These are phyloP conservation scores for Fusarium sp. DNA, from an alignment of 2,329 filamentous ascomycete species.

Conservation along the genomic window DNA sequence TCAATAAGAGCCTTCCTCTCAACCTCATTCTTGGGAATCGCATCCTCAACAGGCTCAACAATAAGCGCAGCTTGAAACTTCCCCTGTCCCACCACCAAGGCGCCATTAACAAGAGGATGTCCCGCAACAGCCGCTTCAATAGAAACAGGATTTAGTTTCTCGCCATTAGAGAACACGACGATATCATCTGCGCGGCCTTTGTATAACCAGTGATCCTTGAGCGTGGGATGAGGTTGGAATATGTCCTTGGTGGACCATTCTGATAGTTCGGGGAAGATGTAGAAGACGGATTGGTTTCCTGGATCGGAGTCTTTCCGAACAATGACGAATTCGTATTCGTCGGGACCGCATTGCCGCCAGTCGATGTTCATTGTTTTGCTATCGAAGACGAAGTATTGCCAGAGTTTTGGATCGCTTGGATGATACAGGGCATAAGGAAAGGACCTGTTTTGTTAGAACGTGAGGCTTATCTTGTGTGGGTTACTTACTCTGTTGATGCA, in stretches of 20 bases:
- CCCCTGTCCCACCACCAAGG: not conserved
- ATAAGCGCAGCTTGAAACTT: slow-evolving; percentile 16
- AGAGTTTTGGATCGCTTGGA: not conserved
- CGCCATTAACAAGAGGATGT: not conserved
- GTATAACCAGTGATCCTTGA: slow-evolving; percentile 1
- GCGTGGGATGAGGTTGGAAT: not conserved
- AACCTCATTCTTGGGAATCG: accelerated
- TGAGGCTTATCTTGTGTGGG: too few species aligned
- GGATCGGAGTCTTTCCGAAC: not conserved
- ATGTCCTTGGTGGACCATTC: slow-evolving; percentile 15
- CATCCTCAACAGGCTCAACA: not conserved
- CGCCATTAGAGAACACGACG: not conserved
- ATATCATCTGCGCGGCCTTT: slow-evolving; percentile 15
- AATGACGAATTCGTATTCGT: slow-evolving; percentile 3
- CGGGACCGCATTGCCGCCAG: not conserved
- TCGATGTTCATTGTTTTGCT: not conserved
- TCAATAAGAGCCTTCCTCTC: not conserved
- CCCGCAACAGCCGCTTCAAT: not conserved
- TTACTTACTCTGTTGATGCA: slow-evolving; percentile 11
- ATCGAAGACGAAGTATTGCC: slow-evolving; percentile 9
- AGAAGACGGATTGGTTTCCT: not conserved
- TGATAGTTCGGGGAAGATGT: slow-evolving; percentile 4
- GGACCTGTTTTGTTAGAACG: not conserved
- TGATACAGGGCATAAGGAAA: not conserved
- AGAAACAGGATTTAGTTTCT: slow-evolving; percentile 6